These are phyloP conservation scores for Globisporangium cystogenes DNA, from an alignment of 352 stramenopile genomes.

Conservation along the genomic window DNA sequence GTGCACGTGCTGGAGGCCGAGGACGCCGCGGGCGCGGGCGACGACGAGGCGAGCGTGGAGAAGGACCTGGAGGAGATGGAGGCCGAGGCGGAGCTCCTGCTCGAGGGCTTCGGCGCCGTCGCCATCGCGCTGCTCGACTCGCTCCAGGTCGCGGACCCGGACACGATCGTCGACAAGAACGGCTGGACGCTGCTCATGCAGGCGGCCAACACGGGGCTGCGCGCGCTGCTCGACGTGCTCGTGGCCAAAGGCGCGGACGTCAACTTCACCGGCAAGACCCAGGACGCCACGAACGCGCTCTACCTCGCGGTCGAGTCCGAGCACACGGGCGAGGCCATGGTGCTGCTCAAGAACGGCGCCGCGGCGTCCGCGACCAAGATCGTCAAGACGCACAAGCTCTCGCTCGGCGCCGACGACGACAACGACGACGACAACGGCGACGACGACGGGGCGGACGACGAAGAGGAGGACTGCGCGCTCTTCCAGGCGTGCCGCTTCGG, in stretches of 20 bases:
- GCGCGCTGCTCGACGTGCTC: slow-evolving; percentile 47
- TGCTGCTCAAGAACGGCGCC: slow-evolving; percentile 66
- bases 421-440: slow-evolving; percentile 2
- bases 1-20: slow-evolving; percentile 65
- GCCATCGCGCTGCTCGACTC: slow-evolving; percentile 42
- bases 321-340: slow-evolving; percentile 61
- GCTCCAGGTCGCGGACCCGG: slow-evolving; percentile 27
- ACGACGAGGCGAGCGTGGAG: slow-evolving; percentile 30
- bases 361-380: slow-evolving; percentile 60
- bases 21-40: slow-evolving; percentile 24
- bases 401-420: slow-evolving; percentile 17
- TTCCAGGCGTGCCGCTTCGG: slow-evolving; percentile 75
- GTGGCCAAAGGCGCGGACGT: slow-evolving; percentile 48
- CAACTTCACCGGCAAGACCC: slow-evolving; percentile 43
- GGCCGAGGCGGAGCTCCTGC: slow-evolving; percentile 54
- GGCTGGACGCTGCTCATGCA: slow-evolving; percentile 87
- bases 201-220: slow-evolving; percentile 67
- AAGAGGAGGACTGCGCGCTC: slow-evolving; percentile 66
- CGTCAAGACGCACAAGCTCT: slow-evolving; percentile 36
- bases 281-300: slow-evolving; percentile 50
- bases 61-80: slow-evolving; percentile 75
- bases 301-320: slow-evolving; percentile 74
- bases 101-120: slow-evolving; percentile 59
- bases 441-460: slow-evolving; percentile 28
- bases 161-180: slow-evolving; percentile 59